Evolutionary conservation across 805 yeast species (phyloP), one percentile per base, ranked within the genome.

Genomic region (Yamadazyma tumulicola): DNA sequence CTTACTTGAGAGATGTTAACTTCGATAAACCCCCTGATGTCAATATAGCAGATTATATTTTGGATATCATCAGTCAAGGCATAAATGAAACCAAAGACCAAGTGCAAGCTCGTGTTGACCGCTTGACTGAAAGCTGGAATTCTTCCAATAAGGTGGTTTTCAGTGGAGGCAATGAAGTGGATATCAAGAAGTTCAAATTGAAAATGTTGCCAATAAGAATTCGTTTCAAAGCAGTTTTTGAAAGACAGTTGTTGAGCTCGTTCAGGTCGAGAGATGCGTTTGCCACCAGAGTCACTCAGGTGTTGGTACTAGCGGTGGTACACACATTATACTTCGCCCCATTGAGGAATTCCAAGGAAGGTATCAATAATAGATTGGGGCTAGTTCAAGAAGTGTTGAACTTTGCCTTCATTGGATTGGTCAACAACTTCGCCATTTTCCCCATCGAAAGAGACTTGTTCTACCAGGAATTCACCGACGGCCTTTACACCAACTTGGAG

Each of bases 401-500:
- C 19, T 54, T 86, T 33, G 86, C 82, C 51, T 87, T 79, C 53
- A 78, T 79, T 31, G 96, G 96, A 1, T 75, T 86, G 72, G 68
- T 87, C 36, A 84, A 81, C 48, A 86, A 85, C 54, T 65, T 86
- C 51, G 74, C 89, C 1, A 68, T 83, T 11, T 87, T 81, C 51
- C 94, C 95, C 2, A 55, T 61, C 10, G 93, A 85, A 47, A 64
- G 89, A 41, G 72, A 80, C 45, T 74, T 80, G 29, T 87, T 87
- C 51, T 85, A 84, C 54, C 83, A 82, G 39, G 96, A 87, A 48
- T 78, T 77, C 46, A 73, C 72, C 41, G 95, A 86, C 51, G 78
- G 77, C 17, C 75, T 83, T 6, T 82, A 85, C 47, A 81, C 83
- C 0, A 69, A 77, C 2, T 49, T 66, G 2, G 79, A 86, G 3